Base-by-base conservation (phyloP, 257 asterid genomes). In the Solanum gracilifrons region DNA sequence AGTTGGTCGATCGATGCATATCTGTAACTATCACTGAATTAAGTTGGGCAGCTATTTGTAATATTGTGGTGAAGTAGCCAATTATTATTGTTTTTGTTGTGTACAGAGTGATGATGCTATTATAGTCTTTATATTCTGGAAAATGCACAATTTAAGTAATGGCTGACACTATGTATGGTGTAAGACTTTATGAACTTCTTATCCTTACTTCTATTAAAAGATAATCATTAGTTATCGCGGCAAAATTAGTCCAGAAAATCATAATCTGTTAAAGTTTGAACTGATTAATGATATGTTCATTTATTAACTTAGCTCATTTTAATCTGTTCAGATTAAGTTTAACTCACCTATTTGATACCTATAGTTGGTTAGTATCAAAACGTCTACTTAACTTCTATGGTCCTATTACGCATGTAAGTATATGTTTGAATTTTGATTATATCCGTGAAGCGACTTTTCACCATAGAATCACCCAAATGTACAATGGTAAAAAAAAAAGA, bases 271-370 rank as follows among this genome's bases (percentile, higher is more conserved):
- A 48, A 48, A 48, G 7, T 48, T 5, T 48, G 3, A 15, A 1
- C 1, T 48, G 9, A 5, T 5, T 15, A 48, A 15, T 15, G 21
- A 48, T 1, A 5, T 15, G 8, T 48, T 48, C 8, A 48, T 15
- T 48, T 48, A 48, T 48, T 2, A 15, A 48, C 21, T 15, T 5
- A 46, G 20, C 58, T 2, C 4, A 13, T 66, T 66, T 66, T 66
- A 4, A 27, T 10, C 2, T 4, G 4, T 64, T 11, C 0, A n/a
- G 1, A n/a, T n/a, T n/a, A 3, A 4, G 8, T 12, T 0, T 6
- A 68, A 68, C 20, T 51, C 35, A 1, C 2, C 9, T 3, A 68
- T 13, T 6, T 68, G 36, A 27, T 1, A 6, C 1, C 35, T 3
- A 48, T 6, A 27, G 2, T 68, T 66, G 2, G 15, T 66, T 5